A percentile compares a stretch with the other conserved stretches of the same genome.
These are phyloP conservation scores for Aspergillus sclerotiicarbonarius DNA, from an alignment of 495 filamentous ascomycete genomes.

Conservation along the genomic window DNA sequence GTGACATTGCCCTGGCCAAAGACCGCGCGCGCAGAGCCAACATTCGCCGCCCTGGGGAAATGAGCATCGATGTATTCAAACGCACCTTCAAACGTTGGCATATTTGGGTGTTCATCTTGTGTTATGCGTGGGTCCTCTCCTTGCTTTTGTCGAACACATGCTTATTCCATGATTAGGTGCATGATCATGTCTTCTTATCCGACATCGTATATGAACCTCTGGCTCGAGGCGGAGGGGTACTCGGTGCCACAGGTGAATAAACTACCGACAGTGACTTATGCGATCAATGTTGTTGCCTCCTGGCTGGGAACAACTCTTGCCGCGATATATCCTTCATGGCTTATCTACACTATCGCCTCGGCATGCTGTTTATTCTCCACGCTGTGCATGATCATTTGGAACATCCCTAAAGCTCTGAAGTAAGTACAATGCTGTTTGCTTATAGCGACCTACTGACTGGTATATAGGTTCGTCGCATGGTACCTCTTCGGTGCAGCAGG, in stretches of 20 bases:
- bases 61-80: slow-evolving; percentile 41
- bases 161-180: slow-evolving; percentile 22
- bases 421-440: slow-evolving; percentile 16
- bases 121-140: slow-evolving; percentile 37
- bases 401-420: slow-evolving; percentile 42
- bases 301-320: slow-evolving; percentile 47
- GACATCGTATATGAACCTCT: slow-evolving; percentile 42
- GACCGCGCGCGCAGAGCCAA: slow-evolving; percentile 26
- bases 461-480: slow-evolving; percentile 44
- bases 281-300: slow-evolving; percentile 42
- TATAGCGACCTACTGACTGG: neutral
- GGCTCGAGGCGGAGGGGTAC: slow-evolving; percentile 48
- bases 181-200: slow-evolving; percentile 47
- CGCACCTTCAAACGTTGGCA: slow-evolving; percentile 44
- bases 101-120: slow-evolving; percentile 46
- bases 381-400: slow-evolving; percentile 46
- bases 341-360: slow-evolving; percentile 35
- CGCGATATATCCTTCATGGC: slow-evolving; percentile 46
- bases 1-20: slow-evolving; percentile 38
- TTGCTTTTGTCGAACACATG: neutral
- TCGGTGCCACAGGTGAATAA: slow-evolving; percentile 46
- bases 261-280: slow-evolving; percentile 42
- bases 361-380: slow-evolving; percentile 36
- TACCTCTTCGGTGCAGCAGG: slow-evolving; percentile 41
- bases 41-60: slow-evolving; percentile 35